Evolutionary conservation across 2,329 filamentous ascomycete genomes (phyloP).

Genomic region (Xylariaceae sp.): DNA sequence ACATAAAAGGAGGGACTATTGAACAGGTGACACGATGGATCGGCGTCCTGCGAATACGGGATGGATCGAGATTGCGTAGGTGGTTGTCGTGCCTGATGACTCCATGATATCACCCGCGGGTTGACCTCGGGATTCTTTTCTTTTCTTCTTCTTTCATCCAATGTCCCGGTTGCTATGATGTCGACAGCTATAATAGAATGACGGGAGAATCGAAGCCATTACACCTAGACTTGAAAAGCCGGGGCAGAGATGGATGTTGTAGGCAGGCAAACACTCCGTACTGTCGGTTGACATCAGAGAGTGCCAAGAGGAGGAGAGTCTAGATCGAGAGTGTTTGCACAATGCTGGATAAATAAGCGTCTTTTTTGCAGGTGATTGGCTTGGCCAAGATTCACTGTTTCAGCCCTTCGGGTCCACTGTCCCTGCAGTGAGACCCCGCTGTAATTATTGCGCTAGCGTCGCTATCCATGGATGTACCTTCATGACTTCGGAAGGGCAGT

Average conservation of each 20-base stretch:
- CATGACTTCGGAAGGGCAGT: too few relatives aligned
- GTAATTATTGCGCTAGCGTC: too few relatives aligned
- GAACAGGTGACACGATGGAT: too few relatives aligned
- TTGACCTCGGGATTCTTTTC: too few relatives aligned
- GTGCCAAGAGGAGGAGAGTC: neutral
- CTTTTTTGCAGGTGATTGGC: neutral
- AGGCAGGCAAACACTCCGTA: too few relatives aligned
- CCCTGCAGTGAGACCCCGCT: neutral
- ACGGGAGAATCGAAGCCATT: too few relatives aligned
- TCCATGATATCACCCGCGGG: neutral
- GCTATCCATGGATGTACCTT: too few relatives aligned
- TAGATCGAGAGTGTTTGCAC: neutral
- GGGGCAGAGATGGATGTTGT: too few relatives aligned
- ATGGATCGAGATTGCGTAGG: neutral
- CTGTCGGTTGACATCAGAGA: neutral
- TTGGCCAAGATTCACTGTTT: neutral
- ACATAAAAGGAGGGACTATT: neutral
- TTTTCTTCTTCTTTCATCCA: too few relatives aligned
- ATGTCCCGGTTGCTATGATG: too few relatives aligned
- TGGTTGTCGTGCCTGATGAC: neutral
- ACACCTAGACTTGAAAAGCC: too few relatives aligned
- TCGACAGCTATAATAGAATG: too few relatives aligned
- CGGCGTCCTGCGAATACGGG: neutral
- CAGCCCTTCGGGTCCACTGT: neutral
- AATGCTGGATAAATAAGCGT: neutral